Conservation (phyloP, 164 flowering plant species). For the Sedum album region DNA sequence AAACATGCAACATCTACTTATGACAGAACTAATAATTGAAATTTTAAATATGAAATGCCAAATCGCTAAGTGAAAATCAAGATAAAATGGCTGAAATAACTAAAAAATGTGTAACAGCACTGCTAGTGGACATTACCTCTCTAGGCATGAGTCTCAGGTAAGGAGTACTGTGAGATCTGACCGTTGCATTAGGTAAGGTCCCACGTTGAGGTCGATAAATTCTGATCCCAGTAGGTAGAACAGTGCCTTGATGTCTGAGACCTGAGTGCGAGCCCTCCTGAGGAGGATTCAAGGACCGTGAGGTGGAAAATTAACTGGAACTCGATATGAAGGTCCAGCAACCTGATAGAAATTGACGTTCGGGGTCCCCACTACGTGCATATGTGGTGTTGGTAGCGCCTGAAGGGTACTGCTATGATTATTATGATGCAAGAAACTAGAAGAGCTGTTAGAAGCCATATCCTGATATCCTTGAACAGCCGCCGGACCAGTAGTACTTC, state of each 20-base stretch:
- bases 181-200: slow-evolving; percentile 3
- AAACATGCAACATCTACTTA: neutral
- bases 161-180: slow-evolving; percentile 8
- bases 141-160: slow-evolving; percentile 9
- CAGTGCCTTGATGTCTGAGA: neutral
- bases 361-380: slow-evolving; percentile 3
- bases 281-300: neutral
- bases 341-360: slow-evolving; percentile 1
- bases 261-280: neutral
- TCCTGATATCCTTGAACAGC: slow-evolving; percentile 5
- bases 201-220: slow-evolving; percentile 9
- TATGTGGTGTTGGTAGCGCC: neutral
- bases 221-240: slow-evolving; percentile 3
- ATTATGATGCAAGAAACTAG: slow-evolving; percentile 8
- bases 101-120: neutral
- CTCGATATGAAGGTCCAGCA: slow-evolving; percentile 5
- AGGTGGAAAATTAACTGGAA: neutral
- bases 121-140: slow-evolving; percentile 1
- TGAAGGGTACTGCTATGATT: slow-evolving; percentile 3
- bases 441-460: slow-evolving; percentile 2
- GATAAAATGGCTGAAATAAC: neutral
- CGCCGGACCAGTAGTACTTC: slow-evolving; percentile 3
- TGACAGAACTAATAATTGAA: neutral
- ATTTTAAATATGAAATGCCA: neutral
- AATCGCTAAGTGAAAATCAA: neutral